A percentile compares a stretch with the other conserved stretches of the same genome.
These are phyloP conservation scores for Talaromyces atroroseus DNA, from an alignment of 2,329 filamentous ascomycete species.

Conservation along the genomic window DNA sequence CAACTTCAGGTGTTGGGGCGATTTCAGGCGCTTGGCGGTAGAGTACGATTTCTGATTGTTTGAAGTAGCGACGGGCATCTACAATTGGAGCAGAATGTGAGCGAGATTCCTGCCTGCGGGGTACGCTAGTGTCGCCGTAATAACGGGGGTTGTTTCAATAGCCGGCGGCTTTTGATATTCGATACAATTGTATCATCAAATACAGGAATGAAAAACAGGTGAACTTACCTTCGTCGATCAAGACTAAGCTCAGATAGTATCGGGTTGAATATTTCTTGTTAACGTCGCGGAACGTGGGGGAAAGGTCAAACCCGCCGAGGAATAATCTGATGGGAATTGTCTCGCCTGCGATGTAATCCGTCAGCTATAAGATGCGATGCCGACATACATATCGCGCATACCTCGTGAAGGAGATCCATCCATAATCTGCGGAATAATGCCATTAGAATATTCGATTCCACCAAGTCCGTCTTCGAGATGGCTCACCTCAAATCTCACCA, in stretches of 20 bases:
- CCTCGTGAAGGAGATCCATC: constrained; percentile 95
- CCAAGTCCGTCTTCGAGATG: not conserved
- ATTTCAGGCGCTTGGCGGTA: constrained; percentile 66
- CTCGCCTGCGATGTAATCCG: constrained; percentile 50
- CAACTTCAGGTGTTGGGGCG: constrained; percentile 35
- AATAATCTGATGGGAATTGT: constrained; percentile 97
- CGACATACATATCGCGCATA: constrained; percentile 36
- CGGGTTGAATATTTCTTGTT: constrained; percentile 99
- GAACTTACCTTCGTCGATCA: constrained; percentile 81
- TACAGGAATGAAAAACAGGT: not conserved
- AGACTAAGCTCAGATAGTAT: constrained; percentile 92
- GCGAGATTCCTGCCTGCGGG: constrained; percentile 2
- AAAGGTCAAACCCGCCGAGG: constrained; percentile 94
- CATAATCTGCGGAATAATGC: constrained; percentile 66
- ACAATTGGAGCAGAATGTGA: constrained; percentile 9
- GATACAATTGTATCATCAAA: constrained; percentile 2
- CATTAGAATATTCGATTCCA: not conserved
- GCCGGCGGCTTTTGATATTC: constrained; percentile 31
- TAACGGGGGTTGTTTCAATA: constrained; percentile 24
- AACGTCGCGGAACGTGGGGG: constrained; percentile 96
- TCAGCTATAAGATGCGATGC: not conserved
- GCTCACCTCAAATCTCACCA: constrained; percentile 86
- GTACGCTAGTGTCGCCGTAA: constrained; percentile 7
- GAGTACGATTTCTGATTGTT: constrained; percentile 96
- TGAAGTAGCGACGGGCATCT: constrained; percentile 97